Evolutionary conservation across 2,329 filamentous ascomycete genomes (phyloP).

Genomic region (Drechslerella dactyloides): DNA sequence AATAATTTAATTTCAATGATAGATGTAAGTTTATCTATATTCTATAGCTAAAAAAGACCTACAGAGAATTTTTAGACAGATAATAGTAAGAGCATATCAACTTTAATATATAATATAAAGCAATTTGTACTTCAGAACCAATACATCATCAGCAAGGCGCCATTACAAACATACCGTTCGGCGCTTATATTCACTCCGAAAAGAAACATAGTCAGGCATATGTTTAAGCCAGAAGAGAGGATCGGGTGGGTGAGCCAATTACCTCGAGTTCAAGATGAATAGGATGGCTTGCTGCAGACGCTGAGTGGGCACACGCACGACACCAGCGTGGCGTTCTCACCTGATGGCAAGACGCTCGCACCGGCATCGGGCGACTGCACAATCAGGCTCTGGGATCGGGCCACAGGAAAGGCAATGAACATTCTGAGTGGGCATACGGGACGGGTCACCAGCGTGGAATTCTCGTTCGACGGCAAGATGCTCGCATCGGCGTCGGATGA

Average conservation of each 20-base stretch:
- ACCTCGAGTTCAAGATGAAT: not conserved
- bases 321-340: conserved; percentile 69
- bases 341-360: conserved; percentile 83
- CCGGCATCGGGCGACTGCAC: conserved; percentile 62
- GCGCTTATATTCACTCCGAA: not conserved
- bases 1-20: not conserved
- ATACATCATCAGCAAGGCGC: not conserved
- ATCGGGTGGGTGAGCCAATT: no score
- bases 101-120: not conserved
- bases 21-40: not conserved
- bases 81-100: not conserved
- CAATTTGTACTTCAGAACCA: not conserved
- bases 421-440: not conserved
- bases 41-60: no score
- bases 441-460: conserved; percentile 59
- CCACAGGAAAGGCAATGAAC: not conserved
- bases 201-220: not conserved
- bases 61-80: not conserved
- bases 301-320: not conserved
- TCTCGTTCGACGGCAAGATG: conserved; percentile 84
- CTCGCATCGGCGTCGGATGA: conserved; percentile 71
- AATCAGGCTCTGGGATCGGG: conserved; percentile 10
- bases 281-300: not conserved
- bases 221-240: no score
- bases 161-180: not conserved